phyloP scores from a whole-genome alignment of 257 asterid genomes.

The Mentha longifolia region DNA sequence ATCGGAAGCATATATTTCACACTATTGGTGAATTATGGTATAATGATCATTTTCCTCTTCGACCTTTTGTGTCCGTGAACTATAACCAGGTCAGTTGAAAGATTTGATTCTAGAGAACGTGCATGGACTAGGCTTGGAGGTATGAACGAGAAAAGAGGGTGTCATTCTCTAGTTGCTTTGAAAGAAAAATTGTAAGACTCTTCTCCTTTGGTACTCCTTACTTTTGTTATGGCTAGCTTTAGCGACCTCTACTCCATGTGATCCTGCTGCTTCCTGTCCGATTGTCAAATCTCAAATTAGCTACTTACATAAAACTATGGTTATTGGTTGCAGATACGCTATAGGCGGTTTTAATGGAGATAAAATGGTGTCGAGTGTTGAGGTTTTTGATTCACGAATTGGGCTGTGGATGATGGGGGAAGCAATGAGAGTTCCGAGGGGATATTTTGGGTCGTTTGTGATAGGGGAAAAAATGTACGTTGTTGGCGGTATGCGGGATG shows the following conservation, averaged over 20 bases:
- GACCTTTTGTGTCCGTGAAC: background rate
- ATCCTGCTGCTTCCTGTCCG: background rate
- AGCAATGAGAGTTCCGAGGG: slow-evolving; percentile 56
- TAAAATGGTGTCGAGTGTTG: background rate
- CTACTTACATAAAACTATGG: background rate
- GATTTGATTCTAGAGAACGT: slow-evolving; percentile 68
- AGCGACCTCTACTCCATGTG: too few relatives aligned
- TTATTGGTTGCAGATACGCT: slow-evolving; percentile 1
- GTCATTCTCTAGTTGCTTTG: slow-evolving; percentile 56
- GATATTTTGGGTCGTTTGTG: slow-evolving; percentile 57
- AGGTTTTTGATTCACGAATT: slow-evolving; percentile 10
- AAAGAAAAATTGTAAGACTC: slow-evolving; percentile 62
- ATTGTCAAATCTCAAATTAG: background rate
- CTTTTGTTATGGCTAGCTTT: too few relatives aligned
- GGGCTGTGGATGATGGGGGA: slow-evolving; percentile 34
- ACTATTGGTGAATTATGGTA: background rate
- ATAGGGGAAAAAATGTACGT: slow-evolving; percentile 47
- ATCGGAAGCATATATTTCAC: too few relatives aligned
- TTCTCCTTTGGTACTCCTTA: too few relatives aligned
- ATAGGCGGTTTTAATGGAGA: slow-evolving; percentile 9
- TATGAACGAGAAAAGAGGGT: slow-evolving; percentile 57
- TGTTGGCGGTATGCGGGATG: slow-evolving; percentile 53
- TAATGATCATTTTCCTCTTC: too few relatives aligned
- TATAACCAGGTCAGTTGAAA: slow-evolving; percentile 54
- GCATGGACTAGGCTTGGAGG: slow-evolving; percentile 48